Conservation (phyloP, 148 eudicot species). For the Suaeda aralocaspica region DNA sequence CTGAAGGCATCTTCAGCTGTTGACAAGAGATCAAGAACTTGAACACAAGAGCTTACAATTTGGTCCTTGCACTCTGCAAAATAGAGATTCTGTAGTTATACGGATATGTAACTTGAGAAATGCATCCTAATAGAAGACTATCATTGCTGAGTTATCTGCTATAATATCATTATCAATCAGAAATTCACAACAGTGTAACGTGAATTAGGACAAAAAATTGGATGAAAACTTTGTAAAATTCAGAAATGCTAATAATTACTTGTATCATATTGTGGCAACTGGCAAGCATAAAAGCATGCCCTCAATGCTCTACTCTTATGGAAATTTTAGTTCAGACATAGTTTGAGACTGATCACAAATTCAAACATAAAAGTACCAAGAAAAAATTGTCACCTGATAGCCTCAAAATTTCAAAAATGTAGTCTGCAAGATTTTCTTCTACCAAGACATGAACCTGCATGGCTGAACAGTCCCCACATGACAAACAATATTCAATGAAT, state of each 20-base stretch:
- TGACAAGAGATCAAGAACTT: conserved; percentile 77
- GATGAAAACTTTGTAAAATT: background rate
- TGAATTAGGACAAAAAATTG: background rate
- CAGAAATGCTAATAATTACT: background rate
- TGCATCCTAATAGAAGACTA: background rate
- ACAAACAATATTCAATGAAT: conserved; percentile 56
- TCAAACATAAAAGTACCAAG: background rate
- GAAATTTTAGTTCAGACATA: background rate
- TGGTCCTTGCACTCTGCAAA: conserved; percentile 63
- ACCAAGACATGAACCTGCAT: conserved; percentile 61
- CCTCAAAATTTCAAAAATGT: conserved; percentile 79
- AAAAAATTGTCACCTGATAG: conserved; percentile 51
- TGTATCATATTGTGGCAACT: background rate
- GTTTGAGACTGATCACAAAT: background rate
- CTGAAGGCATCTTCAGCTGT: conserved; percentile 54
- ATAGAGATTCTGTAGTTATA: conserved; percentile 10
- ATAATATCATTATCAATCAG: background rate
- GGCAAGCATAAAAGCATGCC: background rate
- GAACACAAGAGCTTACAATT: conserved; percentile 63
- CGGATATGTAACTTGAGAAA: background rate
- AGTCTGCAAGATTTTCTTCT: conserved; percentile 85
- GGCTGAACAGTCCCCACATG: conserved; percentile 44
- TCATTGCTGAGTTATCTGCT: background rate
- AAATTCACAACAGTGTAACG: background rate
- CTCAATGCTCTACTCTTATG: background rate